A percentile compares a stretch with the other conserved stretches of the same genome.
These are phyloP conservation scores for Linum lewisii DNA, from an alignment of 345 rosid genomes.

Conservation along the genomic window DNA sequence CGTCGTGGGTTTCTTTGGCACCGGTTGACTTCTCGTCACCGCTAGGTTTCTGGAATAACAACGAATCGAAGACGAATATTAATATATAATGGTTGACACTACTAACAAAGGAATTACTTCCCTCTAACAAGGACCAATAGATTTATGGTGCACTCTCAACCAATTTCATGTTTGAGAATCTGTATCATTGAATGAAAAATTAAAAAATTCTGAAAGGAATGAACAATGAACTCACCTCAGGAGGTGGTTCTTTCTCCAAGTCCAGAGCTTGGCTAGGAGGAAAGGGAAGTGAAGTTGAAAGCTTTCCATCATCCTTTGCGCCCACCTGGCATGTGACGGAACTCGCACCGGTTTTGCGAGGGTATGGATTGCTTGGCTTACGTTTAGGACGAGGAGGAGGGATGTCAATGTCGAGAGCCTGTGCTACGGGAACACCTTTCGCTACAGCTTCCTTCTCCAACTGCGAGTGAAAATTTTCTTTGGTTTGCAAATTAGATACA, in stretches of 20 bases:
- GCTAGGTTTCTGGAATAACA: slow-evolving; percentile 33
- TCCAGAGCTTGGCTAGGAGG: slow-evolving; percentile 33
- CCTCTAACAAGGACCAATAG: too few species aligned
- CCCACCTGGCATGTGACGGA: slow-evolving; percentile 25
- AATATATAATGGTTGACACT: too few species aligned
- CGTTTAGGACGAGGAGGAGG: slow-evolving; percentile 98
- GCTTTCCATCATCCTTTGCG: slow-evolving; percentile 51
- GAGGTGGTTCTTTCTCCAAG: slow-evolving; percentile 49
- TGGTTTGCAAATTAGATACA: not conserved
- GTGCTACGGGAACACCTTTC: slow-evolving; percentile 67
- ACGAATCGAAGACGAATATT: slow-evolving; percentile 8
- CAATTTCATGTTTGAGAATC: too few species aligned
- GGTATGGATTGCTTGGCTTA: slow-evolving; percentile 93
- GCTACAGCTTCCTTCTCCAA: slow-evolving; percentile 91
- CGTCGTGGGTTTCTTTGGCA: slow-evolving; percentile 50
- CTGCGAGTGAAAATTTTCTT: slow-evolving; percentile 31
- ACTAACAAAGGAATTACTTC: too few species aligned
- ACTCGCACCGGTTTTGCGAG: slow-evolving; percentile 52
- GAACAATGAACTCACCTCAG: slow-evolving; percentile 40
- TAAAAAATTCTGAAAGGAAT: not conserved
- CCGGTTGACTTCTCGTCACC: slow-evolving; percentile 34
- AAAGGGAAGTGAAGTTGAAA: slow-evolving; percentile 36
- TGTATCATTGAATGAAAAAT: slow-evolving; percentile 4
- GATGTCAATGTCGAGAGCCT: slow-evolving; percentile 70
- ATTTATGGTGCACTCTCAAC: too few species aligned